Evolutionary conservation across 768 basidiomycete species (phyloP), one percentile per base, ranked within the genome.

Genomic region (Floccularia luteovirens): DNA sequence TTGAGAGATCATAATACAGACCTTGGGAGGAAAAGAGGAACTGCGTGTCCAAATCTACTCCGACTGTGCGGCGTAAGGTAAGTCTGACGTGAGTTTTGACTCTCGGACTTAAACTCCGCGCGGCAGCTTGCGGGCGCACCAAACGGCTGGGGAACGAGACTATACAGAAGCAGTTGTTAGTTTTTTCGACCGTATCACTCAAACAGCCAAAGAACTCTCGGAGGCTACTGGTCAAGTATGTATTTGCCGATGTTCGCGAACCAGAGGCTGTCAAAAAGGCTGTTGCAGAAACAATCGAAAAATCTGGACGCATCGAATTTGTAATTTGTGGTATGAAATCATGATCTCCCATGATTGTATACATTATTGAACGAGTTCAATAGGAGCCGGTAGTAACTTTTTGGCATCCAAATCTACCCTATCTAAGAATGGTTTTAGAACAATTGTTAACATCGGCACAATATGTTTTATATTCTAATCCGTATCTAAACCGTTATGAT

Each of bases 321-420:
- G 93, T 97, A 36, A 88, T 97, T 41, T 91, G 90, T 55, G 91
- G 91, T 87, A 58, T 42, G 70, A 62, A 2, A 22, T 19, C 11
- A 30, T 33, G 14, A n/a, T 31, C 19, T 37, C 23, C 21, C 24
- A 16, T 33, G n/a, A 17, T 13, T 27, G 22, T n/a, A n/a, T n/a
- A n/a, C 7, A 14, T 14, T 39, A 14, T 27, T 25, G 13, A 24
- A 13, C 13, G 12, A 10, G 14, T 30, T n/a, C n/a, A n/a, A 13
- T 53, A 91, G 90, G 90, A 45, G 92, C 92, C 30, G 94, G 93
- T 43, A 94, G 94, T 2, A 99, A 98, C 65, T 99, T 97, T 64
- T 69, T 99, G 21, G 84, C 85, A 1, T 83, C 91, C 12, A 88
- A 94, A 43, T 75, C 78, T 27, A 75, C 72, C 1, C 71, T 96